Evolutionary conservation across 768 basidiomycete species (phyloP).

Genomic region (Suillus hirtellus): DNA sequence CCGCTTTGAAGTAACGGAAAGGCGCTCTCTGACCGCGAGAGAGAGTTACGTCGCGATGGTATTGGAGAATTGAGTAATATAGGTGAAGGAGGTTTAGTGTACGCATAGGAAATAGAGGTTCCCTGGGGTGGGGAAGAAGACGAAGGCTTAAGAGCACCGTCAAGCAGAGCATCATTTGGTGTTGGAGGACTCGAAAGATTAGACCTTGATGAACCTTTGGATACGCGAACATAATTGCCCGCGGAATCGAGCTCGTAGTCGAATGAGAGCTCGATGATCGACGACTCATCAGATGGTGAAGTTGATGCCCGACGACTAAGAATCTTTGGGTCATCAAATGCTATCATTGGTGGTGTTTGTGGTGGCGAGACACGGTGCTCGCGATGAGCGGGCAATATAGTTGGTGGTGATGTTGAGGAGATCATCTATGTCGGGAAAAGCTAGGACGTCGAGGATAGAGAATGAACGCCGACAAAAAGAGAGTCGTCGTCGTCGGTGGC

Average conservation of each 20-base stretch:
- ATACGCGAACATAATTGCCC: slow-evolving; percentile 47
- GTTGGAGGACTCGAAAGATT: slow-evolving; percentile 42
- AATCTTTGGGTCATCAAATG: slow-evolving; percentile 34
- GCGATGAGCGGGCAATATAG: slow-evolving; percentile 31
- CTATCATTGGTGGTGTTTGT: slow-evolving; percentile 28
- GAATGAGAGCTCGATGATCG: slow-evolving; percentile 48
- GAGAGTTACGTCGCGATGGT: slow-evolving; percentile 45
- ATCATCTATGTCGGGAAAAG: slow-evolving; percentile 21
- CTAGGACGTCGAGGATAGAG: not conserved
- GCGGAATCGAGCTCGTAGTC: slow-evolving; percentile 46
- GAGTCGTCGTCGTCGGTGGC: slow-evolving; percentile 18
- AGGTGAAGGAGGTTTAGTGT: slow-evolving; percentile 34
- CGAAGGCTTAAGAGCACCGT: slow-evolving; percentile 26
- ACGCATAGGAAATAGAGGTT: slow-evolving; percentile 21
- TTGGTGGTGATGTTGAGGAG: slow-evolving; percentile 21
- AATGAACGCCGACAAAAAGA: slow-evolving; percentile 14
- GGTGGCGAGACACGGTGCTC: slow-evolving; percentile 33
- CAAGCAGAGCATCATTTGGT: slow-evolving; percentile 35
- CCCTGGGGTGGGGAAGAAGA: slow-evolving; percentile 27
- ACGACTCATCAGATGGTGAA: slow-evolving; percentile 46
- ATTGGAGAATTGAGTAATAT: slow-evolving; percentile 39
- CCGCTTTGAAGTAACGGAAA: slow-evolving; percentile 43
- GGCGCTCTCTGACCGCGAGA: slow-evolving; percentile 69
- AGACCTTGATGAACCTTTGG: slow-evolving; percentile 43
- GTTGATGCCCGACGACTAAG: slow-evolving; percentile 31